These are phyloP conservation scores for Chytridium lagenaria DNA, from an alignment of 371 early-diverging fungal genomes.

Conservation along the genomic window DNA sequence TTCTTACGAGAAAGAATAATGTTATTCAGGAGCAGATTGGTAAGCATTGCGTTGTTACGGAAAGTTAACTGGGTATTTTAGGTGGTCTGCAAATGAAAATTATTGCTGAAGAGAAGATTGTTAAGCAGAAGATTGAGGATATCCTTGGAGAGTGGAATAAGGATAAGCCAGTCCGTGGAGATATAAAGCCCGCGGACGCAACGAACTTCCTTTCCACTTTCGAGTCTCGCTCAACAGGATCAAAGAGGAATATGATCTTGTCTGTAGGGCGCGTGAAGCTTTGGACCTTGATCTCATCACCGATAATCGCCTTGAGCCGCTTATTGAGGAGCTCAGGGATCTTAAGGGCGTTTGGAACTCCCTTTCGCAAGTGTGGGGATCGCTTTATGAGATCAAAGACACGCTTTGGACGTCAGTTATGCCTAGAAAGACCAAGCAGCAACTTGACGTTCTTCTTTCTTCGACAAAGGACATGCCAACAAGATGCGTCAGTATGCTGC, in stretches of 20 bases:
- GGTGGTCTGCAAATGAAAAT: slow-evolving; percentile 86
- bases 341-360: slow-evolving; percentile 94
- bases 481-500: slow-evolving; percentile 98
- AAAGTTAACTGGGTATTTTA: slow-evolving; percentile 26
- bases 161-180: slow-evolving; percentile 93
- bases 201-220: slow-evolving; percentile 83
- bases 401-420: slow-evolving; percentile 87
- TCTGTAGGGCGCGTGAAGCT: slow-evolving; percentile 93
- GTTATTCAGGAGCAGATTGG: slow-evolving; percentile 92
- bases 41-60: slow-evolving; percentile 34
- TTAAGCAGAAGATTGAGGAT: slow-evolving; percentile 86
- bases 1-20: slow-evolving; percentile 87
- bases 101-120: slow-evolving; percentile 74
- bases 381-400: slow-evolving; percentile 84
- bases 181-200: slow-evolving; percentile 87
- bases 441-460: slow-evolving; percentile 81
- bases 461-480: slow-evolving; percentile 91
- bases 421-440: slow-evolving; percentile 88
- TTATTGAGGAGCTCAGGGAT: slow-evolving; percentile 93
- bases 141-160: slow-evolving; percentile 92
- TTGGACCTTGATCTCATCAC: slow-evolving; percentile 72
- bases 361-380: slow-evolving; percentile 82
- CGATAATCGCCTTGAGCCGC: slow-evolving; percentile 79
- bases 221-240: slow-evolving; percentile 83
- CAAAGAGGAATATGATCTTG: slow-evolving; percentile 87